Evolutionary conservation across 1,139 yeast genomes (phyloP).

Genomic region (Lodderomyces orthopsilosis): DNA sequence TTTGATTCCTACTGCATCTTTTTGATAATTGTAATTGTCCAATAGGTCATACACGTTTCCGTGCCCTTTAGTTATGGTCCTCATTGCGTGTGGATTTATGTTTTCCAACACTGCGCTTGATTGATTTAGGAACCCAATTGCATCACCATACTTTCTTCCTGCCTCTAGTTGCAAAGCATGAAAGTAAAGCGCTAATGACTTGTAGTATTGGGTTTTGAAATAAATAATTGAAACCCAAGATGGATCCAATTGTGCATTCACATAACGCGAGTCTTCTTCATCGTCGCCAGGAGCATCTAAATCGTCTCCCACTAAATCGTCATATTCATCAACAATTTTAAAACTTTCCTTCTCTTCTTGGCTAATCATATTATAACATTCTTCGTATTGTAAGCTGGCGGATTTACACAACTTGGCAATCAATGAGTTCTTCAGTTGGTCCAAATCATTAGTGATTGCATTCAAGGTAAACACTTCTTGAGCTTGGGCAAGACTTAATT

Average conservation of each 20-base stretch:
- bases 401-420: slow-evolving; percentile 70
- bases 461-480: slow-evolving; percentile 79
- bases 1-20: slow-evolving; percentile 44
- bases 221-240: slow-evolving; percentile 44
- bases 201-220: slow-evolving; percentile 49
- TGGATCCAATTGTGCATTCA: slow-evolving; percentile 44
- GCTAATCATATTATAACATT: slow-evolving; percentile 32
- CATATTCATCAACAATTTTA: slow-evolving; percentile 16
- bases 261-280: slow-evolving; percentile 24
- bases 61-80: slow-evolving; percentile 25
- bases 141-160: slow-evolving; percentile 64
- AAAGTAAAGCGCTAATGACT: slow-evolving; percentile 47
- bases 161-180: slow-evolving; percentile 51
- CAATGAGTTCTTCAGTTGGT: slow-evolving; percentile 58
- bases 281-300: slow-evolving; percentile 16
- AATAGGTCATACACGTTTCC: slow-evolving; percentile 36
- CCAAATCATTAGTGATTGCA: slow-evolving; percentile 49
- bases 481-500: slow-evolving; percentile 78
- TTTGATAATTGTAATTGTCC: slow-evolving; percentile 44
- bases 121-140: slow-evolving; percentile 63
- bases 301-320: slow-evolving; percentile 13
- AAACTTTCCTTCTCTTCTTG: slow-evolving; percentile 10
- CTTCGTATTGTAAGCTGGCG: slow-evolving; percentile 54
- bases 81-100: slow-evolving; percentile 24
- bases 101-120: slow-evolving; percentile 43